Evolutionary conservation across 495 filamentous ascomycete species (phyloP).

Genomic region (Penicillium samsonianum): DNA sequence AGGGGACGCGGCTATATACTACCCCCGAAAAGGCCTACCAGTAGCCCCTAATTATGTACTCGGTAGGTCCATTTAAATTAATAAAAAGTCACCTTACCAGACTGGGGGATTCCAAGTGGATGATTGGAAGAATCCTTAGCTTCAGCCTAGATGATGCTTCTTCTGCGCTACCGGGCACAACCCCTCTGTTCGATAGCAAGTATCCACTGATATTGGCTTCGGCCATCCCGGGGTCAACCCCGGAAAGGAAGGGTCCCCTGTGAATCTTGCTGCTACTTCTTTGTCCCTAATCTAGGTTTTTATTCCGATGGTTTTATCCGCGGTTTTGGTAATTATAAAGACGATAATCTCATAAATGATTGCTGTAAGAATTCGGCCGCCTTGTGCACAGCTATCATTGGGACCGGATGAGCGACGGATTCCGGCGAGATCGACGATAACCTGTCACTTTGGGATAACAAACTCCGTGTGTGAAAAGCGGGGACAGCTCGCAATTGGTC

Average conservation of each 20-base stretch:
- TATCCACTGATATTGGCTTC: conserved; percentile 19
- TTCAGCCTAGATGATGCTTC: conserved; percentile 14
- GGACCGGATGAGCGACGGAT: conserved; percentile 12
- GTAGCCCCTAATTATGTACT: neutral
- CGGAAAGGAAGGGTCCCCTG: conserved; percentile 11
- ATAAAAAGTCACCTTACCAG: neutral
- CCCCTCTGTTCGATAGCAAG: conserved; percentile 9
- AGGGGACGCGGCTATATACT: neutral
- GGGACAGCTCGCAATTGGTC: neutral
- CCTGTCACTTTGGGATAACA: neutral
- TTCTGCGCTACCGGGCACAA: conserved; percentile 11
- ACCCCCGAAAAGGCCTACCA: neutral
- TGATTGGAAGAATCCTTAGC: conserved; percentile 4
- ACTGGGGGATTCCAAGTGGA: neutral
- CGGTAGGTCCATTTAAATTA: neutral
- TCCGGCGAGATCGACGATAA: conserved; percentile 11
- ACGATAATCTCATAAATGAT: neutral
- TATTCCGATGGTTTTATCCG: neutral
- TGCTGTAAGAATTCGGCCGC: neutral
- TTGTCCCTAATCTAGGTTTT: neutral
- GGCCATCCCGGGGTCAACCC: conserved; percentile 15
- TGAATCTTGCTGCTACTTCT: neutral
- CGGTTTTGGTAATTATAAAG: neutral
- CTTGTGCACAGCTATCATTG: neutral
- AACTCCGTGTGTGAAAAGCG: neutral